A percentile compares a stretch with the other conserved stretches of the same genome.
Evolutionary conservation across 2,329 filamentous ascomycete species (phyloP).

Genomic region (Botryosphaeria dothidea): DNA sequence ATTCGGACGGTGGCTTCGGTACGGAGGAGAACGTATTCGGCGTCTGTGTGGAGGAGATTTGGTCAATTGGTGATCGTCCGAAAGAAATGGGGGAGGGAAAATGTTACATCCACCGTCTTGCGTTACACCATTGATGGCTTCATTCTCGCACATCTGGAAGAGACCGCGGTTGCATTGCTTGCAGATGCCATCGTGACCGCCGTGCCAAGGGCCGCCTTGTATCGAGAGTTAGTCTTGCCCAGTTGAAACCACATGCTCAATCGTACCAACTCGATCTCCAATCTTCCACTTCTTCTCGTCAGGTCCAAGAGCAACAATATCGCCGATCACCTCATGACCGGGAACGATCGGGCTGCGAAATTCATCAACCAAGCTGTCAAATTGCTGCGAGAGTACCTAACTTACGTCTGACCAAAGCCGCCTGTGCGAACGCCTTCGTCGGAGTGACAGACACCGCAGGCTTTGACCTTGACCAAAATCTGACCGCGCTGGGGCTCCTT

Average conservation of each 20-base stretch:
- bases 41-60: slow-evolving; percentile 37
- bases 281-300: slow-evolving; percentile 59
- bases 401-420: slow-evolving; percentile 52
- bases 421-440: slow-evolving; percentile 43
- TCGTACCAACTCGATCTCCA: slow-evolving; percentile 64
- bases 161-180: slow-evolving; percentile 62
- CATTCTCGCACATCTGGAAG: slow-evolving; percentile 69
- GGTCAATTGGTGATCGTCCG: neutral
- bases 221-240: neutral
- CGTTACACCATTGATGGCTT: slow-evolving; percentile 64
- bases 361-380: neutral
- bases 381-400: neutral
- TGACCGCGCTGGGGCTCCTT: slow-evolving; percentile 57
- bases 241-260: slow-evolving; percentile 37
- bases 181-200: slow-evolving; percentile 65
- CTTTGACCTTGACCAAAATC: slow-evolving; percentile 69
- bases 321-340: slow-evolving; percentile 73
- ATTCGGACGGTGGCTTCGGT: slow-evolving; percentile 61
- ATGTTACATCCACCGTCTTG: slow-evolving; percentile 64
- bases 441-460: slow-evolving; percentile 71
- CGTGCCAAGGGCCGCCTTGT: slow-evolving; percentile 58
- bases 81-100: neutral
- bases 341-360: slow-evolving; percentile 56
- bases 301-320: slow-evolving; percentile 62
- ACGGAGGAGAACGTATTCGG: slow-evolving; percentile 63